Percentiles rank a stretch among this genome's conserved stretches.
These are phyloP conservation scores for Monsonia emarginata DNA, from an alignment of 441 rosid genomes.

Conservation along the genomic window DNA sequence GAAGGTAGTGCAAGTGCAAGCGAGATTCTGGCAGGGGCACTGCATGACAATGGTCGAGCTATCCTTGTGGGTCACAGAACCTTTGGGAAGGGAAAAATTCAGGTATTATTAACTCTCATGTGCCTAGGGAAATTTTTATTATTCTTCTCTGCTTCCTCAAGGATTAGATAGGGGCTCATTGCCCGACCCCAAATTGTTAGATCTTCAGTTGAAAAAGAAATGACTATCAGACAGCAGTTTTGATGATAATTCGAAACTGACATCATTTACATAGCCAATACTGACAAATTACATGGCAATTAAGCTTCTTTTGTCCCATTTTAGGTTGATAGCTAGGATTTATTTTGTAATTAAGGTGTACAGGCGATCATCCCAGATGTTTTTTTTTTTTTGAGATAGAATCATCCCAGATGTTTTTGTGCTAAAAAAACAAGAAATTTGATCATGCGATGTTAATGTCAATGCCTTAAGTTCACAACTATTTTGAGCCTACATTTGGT, in stretches of 20 bases:
- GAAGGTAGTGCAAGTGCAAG: slow-evolving; percentile 94
- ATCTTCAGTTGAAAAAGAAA: neutral
- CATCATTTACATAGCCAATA: neutral
- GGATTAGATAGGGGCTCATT: neutral
- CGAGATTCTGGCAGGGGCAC: slow-evolving; percentile 85
- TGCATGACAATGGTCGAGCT: slow-evolving; percentile 83
- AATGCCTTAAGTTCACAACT: neutral
- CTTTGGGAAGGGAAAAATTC: slow-evolving; percentile 84
- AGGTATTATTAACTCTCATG: slow-evolving; percentile 30
- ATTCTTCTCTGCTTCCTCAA: neutral
- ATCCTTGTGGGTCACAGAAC: slow-evolving; percentile 77
- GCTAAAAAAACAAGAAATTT: too few species aligned
- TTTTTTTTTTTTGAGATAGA: too few species aligned
- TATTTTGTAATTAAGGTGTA: too few species aligned
- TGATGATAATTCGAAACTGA: neutral
- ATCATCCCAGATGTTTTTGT: too few species aligned
- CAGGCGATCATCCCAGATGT: too few species aligned
- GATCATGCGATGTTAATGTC: too few species aligned
- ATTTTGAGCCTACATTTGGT: neutral
- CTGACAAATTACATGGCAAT: neutral
- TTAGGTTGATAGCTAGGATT: neutral
- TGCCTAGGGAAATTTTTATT: neutral
- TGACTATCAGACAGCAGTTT: neutral
- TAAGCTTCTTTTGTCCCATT: neutral
- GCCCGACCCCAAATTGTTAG: neutral